These are phyloP conservation scores for Clavispora vitiphila DNA, from an alignment of 805 yeast species.

Conservation along the genomic window DNA sequence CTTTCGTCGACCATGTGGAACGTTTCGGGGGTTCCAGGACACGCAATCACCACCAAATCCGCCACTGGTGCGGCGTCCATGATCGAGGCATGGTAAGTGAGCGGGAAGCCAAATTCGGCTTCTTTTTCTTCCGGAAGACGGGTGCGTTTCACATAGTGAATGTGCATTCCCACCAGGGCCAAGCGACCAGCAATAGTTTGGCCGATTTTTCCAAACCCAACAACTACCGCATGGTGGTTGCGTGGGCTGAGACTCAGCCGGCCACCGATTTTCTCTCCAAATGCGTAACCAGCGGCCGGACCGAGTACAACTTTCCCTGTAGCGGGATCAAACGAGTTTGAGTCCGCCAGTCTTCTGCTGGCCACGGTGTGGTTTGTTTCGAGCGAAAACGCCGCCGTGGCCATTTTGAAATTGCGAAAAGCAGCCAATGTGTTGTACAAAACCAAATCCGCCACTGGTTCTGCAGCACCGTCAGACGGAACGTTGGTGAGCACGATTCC, in stretches of 20 bases:
- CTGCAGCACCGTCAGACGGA: slow-evolving; percentile 50
- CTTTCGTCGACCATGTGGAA: slow-evolving; percentile 46
- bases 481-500: slow-evolving; percentile 58
- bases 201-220: slow-evolving; percentile 79
- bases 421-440: slow-evolving; percentile 52
- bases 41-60: slow-evolving; percentile 60
- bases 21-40: slow-evolving; percentile 63
- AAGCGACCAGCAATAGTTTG: slow-evolving; percentile 55
- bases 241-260: slow-evolving; percentile 44
- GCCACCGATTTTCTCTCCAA: slow-evolving; percentile 45
- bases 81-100: slow-evolving; percentile 35
- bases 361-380: slow-evolving; percentile 39
- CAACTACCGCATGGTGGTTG: slow-evolving; percentile 55
- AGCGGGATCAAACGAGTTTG: slow-evolving; percentile 27
- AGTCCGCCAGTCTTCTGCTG: slow-evolving; percentile 36
- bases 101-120: slow-evolving; percentile 38
- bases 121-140: slow-evolving; percentile 31
- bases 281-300: slow-evolving; percentile 20
- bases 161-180: slow-evolving; percentile 55
- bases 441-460: slow-evolving; percentile 71
- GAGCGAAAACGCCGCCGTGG: slow-evolving; percentile 37
- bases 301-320: slow-evolving; percentile 20
- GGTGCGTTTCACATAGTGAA: slow-evolving; percentile 57
- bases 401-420: slow-evolving; percentile 52
- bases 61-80: slow-evolving; percentile 32